Base-by-base conservation (phyloP, 306 rosid genomes). In the Cyamopsis tetragonoloba region DNA sequence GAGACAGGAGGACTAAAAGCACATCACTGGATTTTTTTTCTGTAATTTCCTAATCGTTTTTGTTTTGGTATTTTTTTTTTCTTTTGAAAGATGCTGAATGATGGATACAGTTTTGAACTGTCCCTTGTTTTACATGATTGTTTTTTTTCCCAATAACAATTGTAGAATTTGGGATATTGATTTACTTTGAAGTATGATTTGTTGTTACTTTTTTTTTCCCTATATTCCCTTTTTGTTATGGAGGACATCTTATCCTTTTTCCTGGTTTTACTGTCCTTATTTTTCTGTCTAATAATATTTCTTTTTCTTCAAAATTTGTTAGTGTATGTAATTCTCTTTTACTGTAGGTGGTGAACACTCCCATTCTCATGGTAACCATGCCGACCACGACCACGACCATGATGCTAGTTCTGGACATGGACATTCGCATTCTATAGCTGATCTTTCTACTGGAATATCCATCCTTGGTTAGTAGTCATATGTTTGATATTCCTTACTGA, bases 391-490 rank as follows among this genome's bases (percentile, higher is more conserved):
- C 30, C 87, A 87, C 75, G 82, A 17, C 30, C 87, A 79, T 76
- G 80, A 69, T 42, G 80, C 51, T 80, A 79, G 65, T 72, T 55
- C 65, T 75, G 84, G 82, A 68, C 85, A 82, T 48, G 79, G 74
- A 20, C 96, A 92, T 74, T 50, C 96, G 9, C 98, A 92, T 83
- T 87, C 98, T 72, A 60, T 92, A 56, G 82, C 85, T 28, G 98
- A 89, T 82, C 96, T 92, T 60, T 86, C 93, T 46, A 85, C 84
- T 23, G 98, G 98, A 78, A 13, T 92, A 30, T 88, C 96, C 8
- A 53, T 92, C 76, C 85, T 92, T 39, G 98, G 98, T 87, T 63
- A 78, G 98, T 85, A 61, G 57, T 11, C 18, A 50, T 38, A 22
- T 46, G 51, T 44, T 30, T 71, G 53, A 34, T 68, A 44, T 63